These are phyloP conservation scores for Penicillium sumatraense DNA, from an alignment of 2,329 filamentous ascomycete species.

Conservation along the genomic window DNA sequence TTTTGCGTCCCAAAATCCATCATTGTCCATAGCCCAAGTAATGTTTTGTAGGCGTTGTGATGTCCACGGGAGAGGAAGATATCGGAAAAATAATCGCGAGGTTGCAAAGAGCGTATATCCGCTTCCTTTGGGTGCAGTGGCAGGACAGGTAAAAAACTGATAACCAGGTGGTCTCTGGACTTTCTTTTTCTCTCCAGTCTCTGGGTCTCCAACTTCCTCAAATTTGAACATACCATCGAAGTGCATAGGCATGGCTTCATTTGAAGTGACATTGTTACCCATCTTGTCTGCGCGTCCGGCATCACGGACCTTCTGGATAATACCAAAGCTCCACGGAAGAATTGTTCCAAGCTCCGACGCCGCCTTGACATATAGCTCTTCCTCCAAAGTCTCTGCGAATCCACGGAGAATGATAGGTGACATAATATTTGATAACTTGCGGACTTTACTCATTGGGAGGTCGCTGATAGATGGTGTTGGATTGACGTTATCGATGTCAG, in stretches of 20 bases:
- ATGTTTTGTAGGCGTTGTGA: conserved; percentile 21
- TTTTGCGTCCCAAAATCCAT: conserved; percentile 52
- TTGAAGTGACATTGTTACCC: conserved; percentile 59
- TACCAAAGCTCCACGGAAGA: conserved; percentile 58
- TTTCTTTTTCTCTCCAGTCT: conserved; percentile 45
- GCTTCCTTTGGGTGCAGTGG: conserved; percentile 52
- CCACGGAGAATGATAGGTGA: conserved; percentile 60
- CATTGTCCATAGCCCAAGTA: conserved; percentile 55
- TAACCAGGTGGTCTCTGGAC: conserved; percentile 55
- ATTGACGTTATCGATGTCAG: conserved; percentile 26
- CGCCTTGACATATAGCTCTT: conserved; percentile 53
- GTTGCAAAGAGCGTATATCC: conserved; percentile 61
- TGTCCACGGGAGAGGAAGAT: conserved; percentile 45
- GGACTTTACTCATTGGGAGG: conserved; percentile 31
- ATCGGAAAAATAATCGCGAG: conserved; percentile 55
- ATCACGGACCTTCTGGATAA: conserved; percentile 58
- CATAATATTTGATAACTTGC: conserved; percentile 53
- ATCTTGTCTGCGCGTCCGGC: conserved; percentile 48
- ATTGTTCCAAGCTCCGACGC: conserved; percentile 54
- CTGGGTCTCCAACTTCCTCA: conserved; percentile 42
- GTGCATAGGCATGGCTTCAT: conserved; percentile 63
- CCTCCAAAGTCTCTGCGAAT: conserved; percentile 53
- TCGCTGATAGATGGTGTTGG: conserved; percentile 25
- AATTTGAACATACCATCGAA: conserved; percentile 64
- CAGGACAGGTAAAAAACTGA: conserved; percentile 56